Base-by-base conservation (phyloP, 2,329 filamentous ascomycete genomes). In the Shiraia sp. region DNA sequence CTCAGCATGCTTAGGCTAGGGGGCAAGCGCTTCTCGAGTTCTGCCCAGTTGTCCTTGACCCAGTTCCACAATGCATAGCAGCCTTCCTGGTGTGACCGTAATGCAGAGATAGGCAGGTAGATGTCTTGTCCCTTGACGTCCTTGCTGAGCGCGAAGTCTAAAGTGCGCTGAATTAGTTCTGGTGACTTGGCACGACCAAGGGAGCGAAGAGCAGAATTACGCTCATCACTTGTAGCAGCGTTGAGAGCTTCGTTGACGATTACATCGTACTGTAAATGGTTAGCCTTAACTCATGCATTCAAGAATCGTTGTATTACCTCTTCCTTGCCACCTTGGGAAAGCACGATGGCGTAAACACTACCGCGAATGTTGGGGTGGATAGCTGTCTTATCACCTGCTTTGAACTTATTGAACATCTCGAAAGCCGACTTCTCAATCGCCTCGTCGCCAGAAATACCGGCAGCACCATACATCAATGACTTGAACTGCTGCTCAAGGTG, bases 401-500 rank as follows among this genome's bases (percentile, higher is more conserved):
- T 82, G 68, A 90, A 96, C 68, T 88, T 90, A 63, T 79, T 78
- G 68, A 96, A 96, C 87, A 96, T 95, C 19, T 91, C 88, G 72
- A 90, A 87, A 6, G 90, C 87, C 6, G 90, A 89, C 35, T 83
- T 79, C 63, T 92, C 82, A 47, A 96, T 82, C 54, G 80, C 77
- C 59, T 90, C 76, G 60, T 97, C 92, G 24, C 90, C 90, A 32
- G 85, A 80, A 54, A 89, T 76, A 43, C 91, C 92, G 36, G 92
- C 90, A 55, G 79, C 82, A 47, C 88, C 87, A 66, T 97, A 97
- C 67, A 96, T 80, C 65, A 96, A 81, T 10, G 84, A 85, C 77
- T 97, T 97, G 79, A 96, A 95, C 68, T 96, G 91, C 70, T 96
- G 90, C 68, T 91, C 79, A 54, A 96, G 85, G 65, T 96, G 91